Conservation (phyloP, 768 basidiomycete species). For the Lactarius vividus region DNA sequence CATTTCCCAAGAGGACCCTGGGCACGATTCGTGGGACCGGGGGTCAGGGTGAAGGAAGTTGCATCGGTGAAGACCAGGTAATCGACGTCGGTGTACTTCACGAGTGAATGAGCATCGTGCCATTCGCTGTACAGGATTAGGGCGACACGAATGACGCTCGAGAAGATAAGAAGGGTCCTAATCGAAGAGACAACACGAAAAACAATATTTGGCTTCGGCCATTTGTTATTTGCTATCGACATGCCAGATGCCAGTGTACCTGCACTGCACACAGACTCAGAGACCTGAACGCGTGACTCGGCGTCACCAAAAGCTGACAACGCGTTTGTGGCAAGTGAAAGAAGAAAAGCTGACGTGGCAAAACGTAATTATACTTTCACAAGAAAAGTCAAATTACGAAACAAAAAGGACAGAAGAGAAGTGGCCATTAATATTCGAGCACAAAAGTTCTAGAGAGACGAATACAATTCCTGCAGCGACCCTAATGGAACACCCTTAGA, state of each 20-base stretch:
- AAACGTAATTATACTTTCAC: constrained; percentile 18
- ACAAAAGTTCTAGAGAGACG: constrained; percentile 12
- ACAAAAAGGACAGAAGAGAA: constrained; percentile 1
- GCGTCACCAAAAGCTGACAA: background rate
- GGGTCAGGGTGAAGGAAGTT: constrained; percentile 60
- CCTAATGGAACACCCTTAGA: constrained; percentile 7
- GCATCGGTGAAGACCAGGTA: constrained; percentile 96
- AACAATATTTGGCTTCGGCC: background rate
- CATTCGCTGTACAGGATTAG: constrained; percentile 87
- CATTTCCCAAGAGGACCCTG: constrained; percentile 53
- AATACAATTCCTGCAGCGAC: constrained; percentile 8
- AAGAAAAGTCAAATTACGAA: background rate
- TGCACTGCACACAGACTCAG: background rate
- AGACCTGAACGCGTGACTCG: constrained; percentile 3
- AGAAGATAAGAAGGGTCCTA: constrained; percentile 51
- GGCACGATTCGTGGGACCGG: constrained; percentile 49
- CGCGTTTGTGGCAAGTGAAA: constrained; percentile 12
- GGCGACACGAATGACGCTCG: constrained; percentile 57
- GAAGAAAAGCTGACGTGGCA: constrained; percentile 25
- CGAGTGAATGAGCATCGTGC: constrained; percentile 76
- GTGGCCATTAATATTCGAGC: constrained; percentile 20
- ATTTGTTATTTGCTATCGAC: background rate
- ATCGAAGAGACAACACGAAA: constrained; percentile 37
- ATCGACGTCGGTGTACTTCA: constrained; percentile 99
- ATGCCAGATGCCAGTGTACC: background rate